phyloP scores from a whole-genome alignment of 1,284 basidiomycete species.

The Cryptococcus neoformans region DNA sequence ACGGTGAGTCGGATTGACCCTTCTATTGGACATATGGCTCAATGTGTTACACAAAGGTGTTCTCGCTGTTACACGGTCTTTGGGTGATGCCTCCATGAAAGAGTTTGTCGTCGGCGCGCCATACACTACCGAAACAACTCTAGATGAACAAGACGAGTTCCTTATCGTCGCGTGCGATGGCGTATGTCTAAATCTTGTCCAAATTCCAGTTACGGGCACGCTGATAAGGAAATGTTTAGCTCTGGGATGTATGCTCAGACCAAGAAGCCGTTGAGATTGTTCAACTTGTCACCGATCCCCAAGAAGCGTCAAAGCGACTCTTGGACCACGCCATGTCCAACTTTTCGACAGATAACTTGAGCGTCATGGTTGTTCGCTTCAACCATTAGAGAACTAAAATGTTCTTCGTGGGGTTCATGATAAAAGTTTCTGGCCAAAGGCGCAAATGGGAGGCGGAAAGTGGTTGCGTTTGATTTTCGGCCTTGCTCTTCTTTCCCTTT shows the following conservation, averaged over 20 bases:
- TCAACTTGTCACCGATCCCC: slow-evolving; percentile 69
- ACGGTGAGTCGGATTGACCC: slow-evolving; percentile 54
- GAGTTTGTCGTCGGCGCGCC: slow-evolving; percentile 98
- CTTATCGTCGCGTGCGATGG: slow-evolving; percentile 97
- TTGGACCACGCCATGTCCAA: slow-evolving; percentile 81
- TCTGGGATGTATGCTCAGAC: slow-evolving; percentile 96
- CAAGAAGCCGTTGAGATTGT: slow-evolving; percentile 89
- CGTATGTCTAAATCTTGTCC: slow-evolving; percentile 56
- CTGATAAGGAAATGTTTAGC: slow-evolving; percentile 52
- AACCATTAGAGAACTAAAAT: slow-evolving; percentile 7
- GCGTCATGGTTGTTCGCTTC: slow-evolving; percentile 46
- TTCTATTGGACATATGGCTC: not conserved
- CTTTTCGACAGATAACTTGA: slow-evolving; percentile 82
- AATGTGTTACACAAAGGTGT: slow-evolving; percentile 56
- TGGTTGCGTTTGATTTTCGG: too few species aligned
- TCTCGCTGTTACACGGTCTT: slow-evolving; percentile 89
- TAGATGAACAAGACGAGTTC: slow-evolving; percentile 89
- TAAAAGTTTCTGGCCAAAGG: too few species aligned
- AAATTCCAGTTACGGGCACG: not conserved
- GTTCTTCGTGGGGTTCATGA: not conserved
- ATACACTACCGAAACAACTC: slow-evolving; percentile 93
- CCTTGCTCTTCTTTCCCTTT: too few species aligned
- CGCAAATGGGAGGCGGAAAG: too few species aligned
- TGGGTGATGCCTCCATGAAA: slow-evolving; percentile 99
- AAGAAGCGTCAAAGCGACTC: slow-evolving; percentile 73